phyloP scores from a whole-genome alignment of 805 yeast genomes.

The Barnettozyma siamensis region DNA sequence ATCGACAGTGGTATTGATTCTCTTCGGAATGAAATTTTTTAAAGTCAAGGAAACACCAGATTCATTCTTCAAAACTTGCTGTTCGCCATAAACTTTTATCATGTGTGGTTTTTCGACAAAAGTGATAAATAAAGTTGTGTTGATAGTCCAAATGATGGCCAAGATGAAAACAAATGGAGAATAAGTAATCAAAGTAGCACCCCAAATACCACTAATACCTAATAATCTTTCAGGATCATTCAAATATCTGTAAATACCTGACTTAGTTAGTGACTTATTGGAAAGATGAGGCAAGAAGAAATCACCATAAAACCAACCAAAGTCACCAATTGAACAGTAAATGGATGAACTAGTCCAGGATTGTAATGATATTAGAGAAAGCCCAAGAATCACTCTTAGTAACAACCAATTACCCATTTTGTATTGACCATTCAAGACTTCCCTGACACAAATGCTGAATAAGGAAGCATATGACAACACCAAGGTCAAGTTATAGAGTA shows the following conservation, averaged over 20 bases:
- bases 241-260: slow-evolving; percentile 76
- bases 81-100: slow-evolving; percentile 68
- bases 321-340: slow-evolving; percentile 65
- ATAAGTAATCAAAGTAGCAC: slow-evolving; percentile 55
- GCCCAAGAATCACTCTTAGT: slow-evolving; percentile 55
- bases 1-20: slow-evolving; percentile 37
- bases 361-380: slow-evolving; percentile 51
- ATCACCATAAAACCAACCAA: slow-evolving; percentile 91
- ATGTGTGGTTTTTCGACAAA: slow-evolving; percentile 75
- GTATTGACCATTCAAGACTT: slow-evolving; percentile 25
- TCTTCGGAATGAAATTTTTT: slow-evolving; percentile 31
- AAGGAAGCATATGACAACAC: slow-evolving; percentile 55
- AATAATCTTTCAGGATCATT: slow-evolving; percentile 78
- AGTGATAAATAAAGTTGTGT: slow-evolving; percentile 60
- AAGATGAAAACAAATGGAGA: slow-evolving; percentile 42
- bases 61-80: slow-evolving; percentile 48
- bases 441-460: slow-evolving; percentile 31
- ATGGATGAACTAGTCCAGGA: slow-evolving; percentile 66
- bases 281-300: slow-evolving; percentile 59
- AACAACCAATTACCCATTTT: slow-evolving; percentile 37
- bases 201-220: slow-evolving; percentile 79
- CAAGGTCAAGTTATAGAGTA: slow-evolving; percentile 47
- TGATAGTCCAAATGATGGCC: slow-evolving; percentile 59
- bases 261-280: slow-evolving; percentile 52
- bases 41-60: slow-evolving; percentile 35